Base-by-base conservation (phyloP, 768 basidiomycete genomes). In the Pholiota microspora region DNA sequence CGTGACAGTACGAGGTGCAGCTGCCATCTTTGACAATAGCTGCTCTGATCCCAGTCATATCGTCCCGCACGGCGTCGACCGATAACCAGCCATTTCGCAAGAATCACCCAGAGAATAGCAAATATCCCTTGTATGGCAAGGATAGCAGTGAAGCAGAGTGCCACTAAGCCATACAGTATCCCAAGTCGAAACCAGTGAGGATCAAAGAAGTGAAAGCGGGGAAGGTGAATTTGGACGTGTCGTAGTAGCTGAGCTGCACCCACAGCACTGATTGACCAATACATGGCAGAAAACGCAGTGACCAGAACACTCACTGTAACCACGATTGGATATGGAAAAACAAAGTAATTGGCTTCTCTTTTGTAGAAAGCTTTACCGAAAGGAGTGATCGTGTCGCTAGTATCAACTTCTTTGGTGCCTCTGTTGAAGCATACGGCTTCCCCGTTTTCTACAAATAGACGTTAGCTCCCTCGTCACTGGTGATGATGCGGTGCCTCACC, bases 11-110 rank as follows among this genome's bases (percentile, higher is more conserved):
- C 63, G 12, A 76, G 69, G 56, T 77, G 76, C n/a, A 79, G 66
- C 60, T 79, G 75, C 77, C 77, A 79, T 29, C 76, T 71, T 58
- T 79, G 77, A 62, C 76, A 77, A 58, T 79, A 79, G 47, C 69
- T 72, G 65, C 72, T 75, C 62, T 71, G 69, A 59, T 79, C 77
- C 77, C 77, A 79, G 38, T 74, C 65, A 54, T 70, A 77, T 36
- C 64, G 64, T 0, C 77, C 77, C 24, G 72, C 68, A 35, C 59
- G 58, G 16, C 77, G 66, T 18, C 66, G 67, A 16, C 77, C 75
- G 38, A 79, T 73, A 44, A 79, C 55, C 13, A 75, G 38, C 75
- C 76, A 76, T 53, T 79, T 79, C 4, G 71, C 69, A 24, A 62
- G 31, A 45, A 79, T 67, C n/a, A 73, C 74, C 75, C 75, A 76